A percentile compares a stretch with the other conserved stretches of the same genome.
Conservation (phyloP, 208 protist species). For the Leishmania major region DNA sequence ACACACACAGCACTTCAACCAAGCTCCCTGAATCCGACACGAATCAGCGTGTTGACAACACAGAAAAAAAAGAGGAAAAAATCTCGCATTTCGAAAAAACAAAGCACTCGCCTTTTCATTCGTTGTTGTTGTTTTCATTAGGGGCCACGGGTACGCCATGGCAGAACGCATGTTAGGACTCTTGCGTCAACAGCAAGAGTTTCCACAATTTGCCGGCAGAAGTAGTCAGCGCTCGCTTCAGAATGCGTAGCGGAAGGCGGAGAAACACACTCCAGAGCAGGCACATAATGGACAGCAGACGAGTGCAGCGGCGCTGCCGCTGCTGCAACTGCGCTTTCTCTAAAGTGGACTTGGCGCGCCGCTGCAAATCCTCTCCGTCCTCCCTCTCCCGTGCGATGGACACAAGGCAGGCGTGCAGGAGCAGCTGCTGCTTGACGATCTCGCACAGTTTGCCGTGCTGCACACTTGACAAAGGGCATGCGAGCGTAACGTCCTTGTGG, state of each 20-base stretch:
- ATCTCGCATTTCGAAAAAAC: no score
- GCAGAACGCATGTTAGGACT: neutral
- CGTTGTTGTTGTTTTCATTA: neutral
- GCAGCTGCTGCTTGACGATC: slow-evolving; percentile 15
- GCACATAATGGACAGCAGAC: neutral
- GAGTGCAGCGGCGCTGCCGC: neutral
- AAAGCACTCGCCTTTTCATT: neutral
- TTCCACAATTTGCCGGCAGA: neutral
- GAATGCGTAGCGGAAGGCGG: slow-evolving; percentile 5
- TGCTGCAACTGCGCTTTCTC: neutral
- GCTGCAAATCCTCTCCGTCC: neutral
- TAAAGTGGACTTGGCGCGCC: neutral
- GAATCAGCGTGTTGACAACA: no score
- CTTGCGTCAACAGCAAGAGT: neutral
- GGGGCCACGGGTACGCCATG: neutral
- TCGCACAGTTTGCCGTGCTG: neutral
- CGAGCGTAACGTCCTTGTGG: neutral
- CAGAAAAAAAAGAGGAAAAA: no score
- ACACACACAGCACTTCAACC: neutral
- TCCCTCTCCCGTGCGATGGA: slow-evolving; percentile 10
- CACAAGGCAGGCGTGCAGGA: slow-evolving; percentile 23
- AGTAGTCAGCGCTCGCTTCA: neutral
- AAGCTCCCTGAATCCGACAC: no score
- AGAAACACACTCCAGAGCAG: slow-evolving; percentile 8
- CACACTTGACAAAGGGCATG: neutral